These are phyloP conservation scores for Boeremia lycopersici DNA, from an alignment of 2,329 filamentous ascomycete species.

Conservation along the genomic window DNA sequence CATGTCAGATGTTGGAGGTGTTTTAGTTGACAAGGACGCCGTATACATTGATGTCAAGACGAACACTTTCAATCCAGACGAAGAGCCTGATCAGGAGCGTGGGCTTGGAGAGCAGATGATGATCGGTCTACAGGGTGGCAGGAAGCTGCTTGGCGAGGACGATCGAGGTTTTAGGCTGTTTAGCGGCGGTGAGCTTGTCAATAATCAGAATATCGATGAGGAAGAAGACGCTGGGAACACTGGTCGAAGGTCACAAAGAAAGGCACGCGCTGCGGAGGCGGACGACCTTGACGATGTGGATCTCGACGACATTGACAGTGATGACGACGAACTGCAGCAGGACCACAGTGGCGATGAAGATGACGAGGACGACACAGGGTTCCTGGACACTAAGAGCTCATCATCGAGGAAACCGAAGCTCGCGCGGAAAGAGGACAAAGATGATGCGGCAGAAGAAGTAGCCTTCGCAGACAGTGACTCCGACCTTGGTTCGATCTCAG, in stretches of 20 bases:
- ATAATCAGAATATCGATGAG: constrained; percentile 57
- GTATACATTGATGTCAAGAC: constrained; percentile 83
- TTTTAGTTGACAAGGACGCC: constrained; percentile 95
- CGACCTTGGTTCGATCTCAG: constrained; percentile 86
- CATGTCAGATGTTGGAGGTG: constrained; percentile 96
- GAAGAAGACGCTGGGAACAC: constrained; percentile 62
- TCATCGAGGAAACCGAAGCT: constrained; percentile 45
- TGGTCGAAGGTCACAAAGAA: constrained; percentile 60
- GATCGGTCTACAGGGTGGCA: constrained; percentile 82
- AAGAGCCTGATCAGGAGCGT: constrained; percentile 68
- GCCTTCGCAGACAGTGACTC: constrained; percentile 97
- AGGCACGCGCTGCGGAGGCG: constrained; percentile 54
- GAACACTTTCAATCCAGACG: constrained; percentile 72
- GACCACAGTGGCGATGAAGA: constrained; percentile 55
- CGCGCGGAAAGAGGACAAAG: constrained; percentile 39
- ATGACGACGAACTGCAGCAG: constrained; percentile 61
- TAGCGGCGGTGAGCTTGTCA: constrained; percentile 73
- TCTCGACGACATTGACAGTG: constrained; percentile 54
- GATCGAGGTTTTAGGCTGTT: constrained; percentile 87
- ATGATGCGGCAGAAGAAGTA: constrained; percentile 65
- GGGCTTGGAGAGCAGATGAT: constrained; percentile 97
- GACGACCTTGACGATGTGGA: constrained; percentile 60
- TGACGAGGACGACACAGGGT: constrained; percentile 59
- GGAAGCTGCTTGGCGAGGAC: constrained; percentile 79
- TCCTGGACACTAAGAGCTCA: constrained; percentile 48